A percentile compares a stretch with the other conserved stretches of the same genome.
These are phyloP conservation scores for Baorangia bicolor DNA, from an alignment of 768 basidiomycete species.

Conservation along the genomic window DNA sequence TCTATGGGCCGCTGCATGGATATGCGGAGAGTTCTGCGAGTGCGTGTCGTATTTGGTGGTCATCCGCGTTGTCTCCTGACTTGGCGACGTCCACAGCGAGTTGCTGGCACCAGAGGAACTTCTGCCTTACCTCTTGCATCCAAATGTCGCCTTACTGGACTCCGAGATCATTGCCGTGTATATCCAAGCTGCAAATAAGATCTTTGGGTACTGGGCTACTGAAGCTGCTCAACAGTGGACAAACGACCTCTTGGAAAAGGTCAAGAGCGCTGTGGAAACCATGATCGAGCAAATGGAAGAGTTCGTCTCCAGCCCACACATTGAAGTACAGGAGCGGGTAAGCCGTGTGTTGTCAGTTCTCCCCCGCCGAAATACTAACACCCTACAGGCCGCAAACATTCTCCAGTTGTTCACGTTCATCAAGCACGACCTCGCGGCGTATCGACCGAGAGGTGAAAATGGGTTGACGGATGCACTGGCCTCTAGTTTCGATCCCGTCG, in stretches of 20 bases:
- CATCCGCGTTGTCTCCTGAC: neutral
- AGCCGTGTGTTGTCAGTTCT: slow-evolving; percentile 26
- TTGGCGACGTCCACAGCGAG: slow-evolving; percentile 48
- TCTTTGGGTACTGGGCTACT: slow-evolving; percentile 84
- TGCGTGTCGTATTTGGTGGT: slow-evolving; percentile 37
- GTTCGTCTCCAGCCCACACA: slow-evolving; percentile 62
- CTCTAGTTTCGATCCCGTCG: slow-evolving; percentile 38
- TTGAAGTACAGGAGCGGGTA: slow-evolving; percentile 93
- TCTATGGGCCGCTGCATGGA: slow-evolving; percentile 94
- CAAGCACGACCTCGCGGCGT: slow-evolving; percentile 63
- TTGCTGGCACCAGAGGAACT: slow-evolving; percentile 76
- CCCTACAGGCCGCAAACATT: slow-evolving; percentile 72
- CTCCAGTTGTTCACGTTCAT: slow-evolving; percentile 75
- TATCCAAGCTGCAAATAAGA: slow-evolving; percentile 79
- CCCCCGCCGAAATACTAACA: neutral
- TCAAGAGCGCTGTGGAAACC: slow-evolving; percentile 61
- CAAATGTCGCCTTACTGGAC: slow-evolving; percentile 52
- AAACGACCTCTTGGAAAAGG: slow-evolving; percentile 62
- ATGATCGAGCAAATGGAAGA: slow-evolving; percentile 56
- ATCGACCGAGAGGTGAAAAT: slow-evolving; percentile 42
- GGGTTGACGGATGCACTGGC: slow-evolving; percentile 39
- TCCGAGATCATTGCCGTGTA: slow-evolving; percentile 75
- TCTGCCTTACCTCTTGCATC: slow-evolving; percentile 65
- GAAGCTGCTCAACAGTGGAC: slow-evolving; percentile 78
- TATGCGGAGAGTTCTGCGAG: slow-evolving; percentile 94